Conservation (phyloP, 768 basidiomycete genomes). For the Mycena olivaceomarginata region DNA sequence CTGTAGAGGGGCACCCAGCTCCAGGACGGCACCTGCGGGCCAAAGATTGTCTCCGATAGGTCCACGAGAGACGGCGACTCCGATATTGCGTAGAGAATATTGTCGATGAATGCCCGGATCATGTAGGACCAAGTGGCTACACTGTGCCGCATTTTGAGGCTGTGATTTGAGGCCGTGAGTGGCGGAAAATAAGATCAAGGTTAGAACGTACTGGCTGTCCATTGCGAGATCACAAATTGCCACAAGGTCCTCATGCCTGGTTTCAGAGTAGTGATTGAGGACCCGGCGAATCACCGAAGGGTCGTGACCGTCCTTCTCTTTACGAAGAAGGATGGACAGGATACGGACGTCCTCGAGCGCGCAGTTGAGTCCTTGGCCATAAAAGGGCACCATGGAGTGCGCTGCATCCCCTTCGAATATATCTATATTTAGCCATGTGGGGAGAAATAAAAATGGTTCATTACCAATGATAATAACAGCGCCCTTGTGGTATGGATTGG, state of each 20-base stretch:
- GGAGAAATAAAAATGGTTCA: too few relatives aligned
- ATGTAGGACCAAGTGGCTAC: constrained; percentile 79
- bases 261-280: constrained; percentile 75
- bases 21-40: constrained; percentile 52
- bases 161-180: constrained; percentile 47
- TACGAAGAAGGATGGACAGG: constrained; percentile 73
- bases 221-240: constrained; percentile 85
- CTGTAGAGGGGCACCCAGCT: constrained; percentile 87
- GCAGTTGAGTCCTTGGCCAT: constrained; percentile 88
- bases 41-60: constrained; percentile 1
- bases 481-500: constrained; percentile 26
- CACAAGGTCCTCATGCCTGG: constrained; percentile 78
- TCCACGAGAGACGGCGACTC: constrained; percentile 57
- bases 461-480: constrained; percentile 14
- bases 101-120: constrained; percentile 76
- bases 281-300: constrained; percentile 57
- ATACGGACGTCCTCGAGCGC: constrained; percentile 89
- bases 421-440: background rate
- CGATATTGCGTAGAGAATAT: constrained; percentile 66
- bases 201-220: constrained; percentile 83
- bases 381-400: constrained; percentile 89
- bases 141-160: constrained; percentile 83
- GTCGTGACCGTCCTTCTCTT: constrained; percentile 61
- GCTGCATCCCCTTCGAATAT: constrained; percentile 83
- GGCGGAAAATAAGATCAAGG: constrained; percentile 34